Conservation (phyloP, 2,329 filamentous ascomycete genomes). For the Scedosporium aurantiacum region DNA sequence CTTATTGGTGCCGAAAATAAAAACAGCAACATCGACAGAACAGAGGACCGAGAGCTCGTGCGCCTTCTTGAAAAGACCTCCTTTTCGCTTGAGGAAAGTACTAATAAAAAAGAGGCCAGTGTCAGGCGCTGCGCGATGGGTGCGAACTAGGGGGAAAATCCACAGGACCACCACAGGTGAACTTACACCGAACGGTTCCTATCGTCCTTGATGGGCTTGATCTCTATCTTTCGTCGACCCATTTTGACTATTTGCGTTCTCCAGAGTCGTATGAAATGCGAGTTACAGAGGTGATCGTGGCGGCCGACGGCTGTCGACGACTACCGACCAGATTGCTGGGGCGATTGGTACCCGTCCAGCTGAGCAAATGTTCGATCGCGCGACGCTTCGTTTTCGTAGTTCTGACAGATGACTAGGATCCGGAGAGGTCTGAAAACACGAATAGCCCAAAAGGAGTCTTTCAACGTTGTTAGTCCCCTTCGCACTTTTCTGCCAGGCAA, state of each 20-base stretch:
- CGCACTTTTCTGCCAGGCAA: background rate
- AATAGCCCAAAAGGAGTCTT: background rate
- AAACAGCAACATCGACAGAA: constrained; percentile 95
- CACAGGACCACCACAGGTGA: background rate
- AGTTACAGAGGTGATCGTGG: background rate
- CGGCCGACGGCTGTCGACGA: background rate
- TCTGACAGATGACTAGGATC: background rate
- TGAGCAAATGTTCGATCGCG: background rate
- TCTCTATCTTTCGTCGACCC: constrained; percentile 99
- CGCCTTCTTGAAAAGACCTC: constrained; percentile 97
- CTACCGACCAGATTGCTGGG: background rate
- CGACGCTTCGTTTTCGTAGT: too few species aligned
- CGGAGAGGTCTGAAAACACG: background rate
- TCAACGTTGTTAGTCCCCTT: background rate
- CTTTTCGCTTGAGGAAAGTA: constrained; percentile 97
- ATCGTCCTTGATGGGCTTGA: constrained; percentile 99
- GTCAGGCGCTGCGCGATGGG: background rate
- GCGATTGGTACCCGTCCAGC: background rate
- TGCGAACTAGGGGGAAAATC: background rate
- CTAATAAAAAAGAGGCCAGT: constrained; percentile 32
- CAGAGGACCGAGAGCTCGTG: constrained; percentile 97
- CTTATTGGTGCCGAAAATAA: constrained; percentile 98
- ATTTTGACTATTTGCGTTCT: constrained; percentile 38
- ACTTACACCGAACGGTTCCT: constrained; percentile 94
- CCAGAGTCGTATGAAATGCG: background rate